These are phyloP conservation scores for Ophiostoma populinum DNA, from an alignment of 2,329 filamentous ascomycete genomes.

Conservation along the genomic window DNA sequence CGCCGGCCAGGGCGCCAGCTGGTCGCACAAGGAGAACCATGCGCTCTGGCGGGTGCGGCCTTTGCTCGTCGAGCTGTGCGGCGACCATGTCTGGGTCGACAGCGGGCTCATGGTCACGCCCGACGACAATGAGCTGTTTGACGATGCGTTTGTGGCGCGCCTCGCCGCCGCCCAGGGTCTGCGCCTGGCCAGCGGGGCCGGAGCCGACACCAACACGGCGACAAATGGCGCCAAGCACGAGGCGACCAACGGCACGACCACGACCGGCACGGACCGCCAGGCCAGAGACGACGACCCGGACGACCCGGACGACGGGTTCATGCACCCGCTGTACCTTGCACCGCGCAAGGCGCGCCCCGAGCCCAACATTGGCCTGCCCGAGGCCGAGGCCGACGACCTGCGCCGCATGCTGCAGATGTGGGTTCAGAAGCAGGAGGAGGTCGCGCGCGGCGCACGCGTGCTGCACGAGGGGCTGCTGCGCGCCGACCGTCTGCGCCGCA, in stretches of 20 bases:
- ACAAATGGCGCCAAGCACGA: background rate
- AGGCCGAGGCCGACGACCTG: constrained; percentile 60
- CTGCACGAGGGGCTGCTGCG: constrained; percentile 55
- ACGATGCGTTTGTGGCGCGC: constrained; percentile 26
- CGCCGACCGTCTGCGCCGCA: constrained; percentile 53
- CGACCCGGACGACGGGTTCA: constrained; percentile 27
- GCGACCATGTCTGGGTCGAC: constrained; percentile 54
- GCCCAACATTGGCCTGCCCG: constrained; percentile 53
- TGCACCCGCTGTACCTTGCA: constrained; percentile 60
- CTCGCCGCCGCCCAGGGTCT: background rate
- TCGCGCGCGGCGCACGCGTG: constrained; percentile 51
- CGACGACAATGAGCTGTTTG: constrained; percentile 38
- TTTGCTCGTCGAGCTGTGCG: constrained; percentile 53
- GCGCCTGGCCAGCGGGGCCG: background rate
- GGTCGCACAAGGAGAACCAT: constrained; percentile 58
- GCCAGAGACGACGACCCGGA: background rate
- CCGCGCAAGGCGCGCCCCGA: constrained; percentile 46
- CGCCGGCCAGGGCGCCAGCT: constrained; percentile 47
- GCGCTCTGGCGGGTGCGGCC: constrained; percentile 60
- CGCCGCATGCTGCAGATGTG: constrained; percentile 57
- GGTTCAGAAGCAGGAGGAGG: constrained; percentile 74
- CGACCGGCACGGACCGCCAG: background rate
- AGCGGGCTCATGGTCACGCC: constrained; percentile 39
- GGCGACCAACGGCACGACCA: background rate
- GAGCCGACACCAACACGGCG: background rate